Base-by-base conservation (phyloP, 1,284 basidiomycete genomes). In the Macrocystidia cucumis region DNA sequence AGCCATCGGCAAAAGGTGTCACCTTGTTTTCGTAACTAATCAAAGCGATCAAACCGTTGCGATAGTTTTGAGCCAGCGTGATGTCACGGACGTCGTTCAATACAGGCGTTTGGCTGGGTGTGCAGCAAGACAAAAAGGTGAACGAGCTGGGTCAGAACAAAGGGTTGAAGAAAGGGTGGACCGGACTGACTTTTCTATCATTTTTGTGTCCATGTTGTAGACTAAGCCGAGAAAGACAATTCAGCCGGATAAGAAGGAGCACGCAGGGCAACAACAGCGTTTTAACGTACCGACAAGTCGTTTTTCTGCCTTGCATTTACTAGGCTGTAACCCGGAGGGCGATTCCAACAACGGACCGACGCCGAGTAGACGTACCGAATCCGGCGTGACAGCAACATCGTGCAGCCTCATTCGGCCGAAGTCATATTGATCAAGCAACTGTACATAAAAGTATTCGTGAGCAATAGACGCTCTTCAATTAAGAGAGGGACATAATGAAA, bases 21-120 rank as follows among this genome's bases (percentile, higher is more conserved):
- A 78, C 83, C 63, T 79, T 82, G 52, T 74, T 74, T 55, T 84
- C 79, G 46, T 81, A 83, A 50, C 78, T 82, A 37, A 88, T 69
- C 33, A 88, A 55, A 14, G 79, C 81, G 11, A 76, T 62, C 7
- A 72, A 52, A n/a, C 74, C 77, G 45, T 69, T 69, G 29, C 56
- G 51, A 3, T 50, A 45, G 30, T 56, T 62, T 35, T 69, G 63
- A 29, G 78, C 71, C 16, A 87, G 55, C 0, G 77, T 75, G 32
- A 88, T 74, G 48, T 86, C 78, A 26, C 79, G 74, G 36, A 87
- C 78, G 46, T 87, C 81, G 44, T 85, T 80, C 5, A 86, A 59
- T n/a, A 87, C 75, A 4, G 84, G 85, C 2, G 80, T 81, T 57
- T 81, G 78, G 44, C 84, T 86, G 41, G n/a, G n/a, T n/a, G n/a